phyloP scores from a whole-genome alignment of 225 moss, liverwort and hornwort genomes.

The Asterella californica region DNA sequence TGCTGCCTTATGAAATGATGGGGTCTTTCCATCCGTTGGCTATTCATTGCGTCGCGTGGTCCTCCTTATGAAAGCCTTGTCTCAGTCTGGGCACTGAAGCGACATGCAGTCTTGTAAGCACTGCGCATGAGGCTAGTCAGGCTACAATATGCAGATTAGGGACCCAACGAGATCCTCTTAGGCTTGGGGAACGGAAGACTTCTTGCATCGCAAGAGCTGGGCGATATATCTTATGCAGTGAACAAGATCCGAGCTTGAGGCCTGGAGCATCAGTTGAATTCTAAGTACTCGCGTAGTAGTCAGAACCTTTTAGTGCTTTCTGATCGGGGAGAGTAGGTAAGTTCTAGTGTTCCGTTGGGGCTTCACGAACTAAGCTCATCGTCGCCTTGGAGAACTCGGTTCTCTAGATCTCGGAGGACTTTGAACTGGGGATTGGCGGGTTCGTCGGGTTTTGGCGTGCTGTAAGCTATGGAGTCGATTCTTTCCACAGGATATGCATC shows the following conservation, averaged over 20 bases:
- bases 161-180: not conserved
- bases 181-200: not conserved
- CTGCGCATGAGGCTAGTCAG: not conserved
- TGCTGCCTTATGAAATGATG: too few relatives aligned
- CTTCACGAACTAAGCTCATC: not conserved
- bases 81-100: too few relatives aligned
- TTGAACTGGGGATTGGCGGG: not conserved
- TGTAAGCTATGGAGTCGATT: conserved; percentile 15
- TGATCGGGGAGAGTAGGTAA: not conserved
- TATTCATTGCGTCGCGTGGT: too few relatives aligned
- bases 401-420: not conserved
- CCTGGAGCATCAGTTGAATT: not conserved
- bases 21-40: too few relatives aligned
- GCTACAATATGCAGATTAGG: not conserved
- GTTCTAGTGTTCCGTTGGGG: not conserved
- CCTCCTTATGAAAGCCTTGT: too few relatives aligned
- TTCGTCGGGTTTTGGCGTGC: not conserved
- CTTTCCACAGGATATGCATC: conserved; percentile 12
- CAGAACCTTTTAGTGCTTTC: not conserved
- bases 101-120: too few relatives aligned
- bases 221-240: not conserved
- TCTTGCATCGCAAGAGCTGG: not conserved
- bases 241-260: not conserved
- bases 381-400: conserved; percentile 2
- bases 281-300: too few relatives aligned